Conservation (phyloP, 768 basidiomycete species). For the Neoboletus subvelutipes region DNA sequence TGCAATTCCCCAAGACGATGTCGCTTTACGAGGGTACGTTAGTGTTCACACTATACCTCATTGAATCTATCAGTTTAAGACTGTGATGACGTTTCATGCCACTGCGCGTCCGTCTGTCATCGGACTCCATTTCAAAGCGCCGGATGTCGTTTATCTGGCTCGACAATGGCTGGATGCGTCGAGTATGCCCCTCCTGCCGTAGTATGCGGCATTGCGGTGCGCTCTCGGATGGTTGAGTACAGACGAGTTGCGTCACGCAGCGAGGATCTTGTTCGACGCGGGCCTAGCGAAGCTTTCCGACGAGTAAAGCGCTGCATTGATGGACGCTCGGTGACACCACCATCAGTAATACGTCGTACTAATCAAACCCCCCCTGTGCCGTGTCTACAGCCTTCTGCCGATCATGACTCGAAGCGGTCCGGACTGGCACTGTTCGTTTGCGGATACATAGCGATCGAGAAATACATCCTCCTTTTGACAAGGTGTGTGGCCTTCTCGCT, state of each 20-base stretch:
- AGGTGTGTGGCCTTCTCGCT: constrained; percentile 43
- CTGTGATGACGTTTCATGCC: constrained; percentile 79
- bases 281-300: constrained; percentile 67
- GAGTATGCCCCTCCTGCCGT: constrained; percentile 42
- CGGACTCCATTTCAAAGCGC: constrained; percentile 61
- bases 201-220: background rate
- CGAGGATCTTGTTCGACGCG: no score
- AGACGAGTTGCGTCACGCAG: constrained; percentile 78
- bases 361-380: constrained; percentile 5
- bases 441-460: constrained; percentile 79
- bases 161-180: no score
- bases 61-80: constrained; percentile 29
- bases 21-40: constrained; percentile 67
- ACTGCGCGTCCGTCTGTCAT: constrained; percentile 65
- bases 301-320: constrained; percentile 54
- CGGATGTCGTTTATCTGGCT: no score
- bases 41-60: background rate
- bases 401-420: no score
- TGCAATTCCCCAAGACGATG: constrained; percentile 65
- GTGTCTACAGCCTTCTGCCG: no score
- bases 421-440: no score
- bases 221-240: constrained; percentile 13
- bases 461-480: constrained; percentile 71
- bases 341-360: constrained; percentile 40
- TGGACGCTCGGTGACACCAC: constrained; percentile 64